phyloP scores from a whole-genome alignment of 2,329 filamentous ascomycete species.

The Nigrograna mackinnonii region DNA sequence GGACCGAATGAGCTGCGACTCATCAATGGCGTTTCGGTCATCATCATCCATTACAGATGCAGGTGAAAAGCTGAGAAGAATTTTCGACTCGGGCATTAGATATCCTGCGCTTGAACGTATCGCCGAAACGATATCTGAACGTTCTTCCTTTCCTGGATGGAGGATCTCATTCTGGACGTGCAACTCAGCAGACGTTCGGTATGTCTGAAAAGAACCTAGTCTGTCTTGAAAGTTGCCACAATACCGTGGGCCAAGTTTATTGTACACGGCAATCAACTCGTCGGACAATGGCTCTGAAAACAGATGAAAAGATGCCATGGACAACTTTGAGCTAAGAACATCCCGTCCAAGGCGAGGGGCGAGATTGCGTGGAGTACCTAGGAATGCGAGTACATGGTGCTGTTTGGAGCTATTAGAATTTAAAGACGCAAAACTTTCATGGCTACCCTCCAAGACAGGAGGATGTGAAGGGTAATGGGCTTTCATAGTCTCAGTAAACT shows the following conservation, averaged over 20 bases:
- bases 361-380: conserved; percentile 89
- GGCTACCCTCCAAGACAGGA: conserved; percentile 63
- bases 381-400: conserved; percentile 83
- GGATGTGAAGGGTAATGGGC: conserved; percentile 84
- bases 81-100: conserved; percentile 78
- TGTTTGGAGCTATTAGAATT: conserved; percentile 58
- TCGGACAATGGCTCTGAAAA: conserved; percentile 88
- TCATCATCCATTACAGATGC: conserved; percentile 80
- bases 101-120: conserved; percentile 83
- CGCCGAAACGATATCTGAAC: conserved; percentile 86
- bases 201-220: conserved; percentile 93
- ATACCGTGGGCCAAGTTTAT: conserved; percentile 86
- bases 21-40: conserved; percentile 70
- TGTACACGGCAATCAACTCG: conserved; percentile 88
- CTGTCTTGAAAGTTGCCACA: conserved; percentile 97
- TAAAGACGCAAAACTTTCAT: conserved; percentile 72
- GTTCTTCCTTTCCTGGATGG: conserved; percentile 86
- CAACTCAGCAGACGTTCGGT: conserved; percentile 86
- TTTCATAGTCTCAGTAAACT: conserved; percentile 90
- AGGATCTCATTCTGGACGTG: conserved; percentile 90
- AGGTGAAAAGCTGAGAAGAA: conserved; percentile 83
- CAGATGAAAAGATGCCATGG: conserved; percentile 84
- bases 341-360: conserved; percentile 75
- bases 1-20: conserved; percentile 74
- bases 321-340: conserved; percentile 79